Percentiles rank a stretch among this genome's conserved stretches.
Evolutionary conservation across 371 early-diverging fungal genomes (phyloP).

Genomic region (Haplosporangium sp.): DNA sequence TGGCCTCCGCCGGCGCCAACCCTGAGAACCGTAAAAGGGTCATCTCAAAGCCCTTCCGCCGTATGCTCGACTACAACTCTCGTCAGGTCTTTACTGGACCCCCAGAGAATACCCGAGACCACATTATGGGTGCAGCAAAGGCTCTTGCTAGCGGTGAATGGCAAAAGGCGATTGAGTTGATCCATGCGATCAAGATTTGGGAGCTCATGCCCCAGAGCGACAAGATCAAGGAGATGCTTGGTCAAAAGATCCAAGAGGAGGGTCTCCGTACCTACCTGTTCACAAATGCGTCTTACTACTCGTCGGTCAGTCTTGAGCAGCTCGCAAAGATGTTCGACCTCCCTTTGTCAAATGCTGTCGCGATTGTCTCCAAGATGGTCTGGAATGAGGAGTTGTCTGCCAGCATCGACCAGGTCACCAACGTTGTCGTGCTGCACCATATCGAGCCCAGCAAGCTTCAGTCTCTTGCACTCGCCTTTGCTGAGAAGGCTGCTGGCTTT

Average conservation of each 20-base stretch:
- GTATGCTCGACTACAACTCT: constrained; percentile 94
- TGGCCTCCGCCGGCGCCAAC: constrained; percentile 88
- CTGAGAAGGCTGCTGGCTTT: constrained; percentile 88
- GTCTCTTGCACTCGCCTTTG: constrained; percentile 83
- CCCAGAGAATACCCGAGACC: constrained; percentile 97
- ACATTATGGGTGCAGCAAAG: constrained; percentile 97
- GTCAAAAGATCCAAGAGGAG: constrained; percentile 92
- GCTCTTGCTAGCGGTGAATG: constrained; percentile 94
- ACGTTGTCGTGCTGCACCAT: constrained; percentile 84
- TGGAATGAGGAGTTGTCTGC: constrained; percentile 91
- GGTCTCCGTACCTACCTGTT: constrained; percentile 96
- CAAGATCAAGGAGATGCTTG: constrained; percentile 90
- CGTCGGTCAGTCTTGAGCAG: constrained; percentile 84
- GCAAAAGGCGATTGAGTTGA: constrained; percentile 86
- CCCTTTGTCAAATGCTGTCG: constrained; percentile 69
- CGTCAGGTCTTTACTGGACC: constrained; percentile 95
- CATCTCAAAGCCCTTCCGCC: constrained; percentile 92
- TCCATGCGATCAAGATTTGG: constrained; percentile 96
- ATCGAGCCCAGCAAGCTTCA: constrained; percentile 89
- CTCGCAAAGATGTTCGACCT: constrained; percentile 91
- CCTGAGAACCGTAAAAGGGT: constrained; percentile 82
- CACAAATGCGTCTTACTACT: constrained; percentile 88
- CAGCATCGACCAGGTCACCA: constrained; percentile 83
- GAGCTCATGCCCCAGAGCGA: constrained; percentile 85
- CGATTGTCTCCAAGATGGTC: constrained; percentile 93